These are phyloP conservation scores for Alternaria burnsii DNA, from an alignment of 2,329 filamentous ascomycete species.

Conservation along the genomic window DNA sequence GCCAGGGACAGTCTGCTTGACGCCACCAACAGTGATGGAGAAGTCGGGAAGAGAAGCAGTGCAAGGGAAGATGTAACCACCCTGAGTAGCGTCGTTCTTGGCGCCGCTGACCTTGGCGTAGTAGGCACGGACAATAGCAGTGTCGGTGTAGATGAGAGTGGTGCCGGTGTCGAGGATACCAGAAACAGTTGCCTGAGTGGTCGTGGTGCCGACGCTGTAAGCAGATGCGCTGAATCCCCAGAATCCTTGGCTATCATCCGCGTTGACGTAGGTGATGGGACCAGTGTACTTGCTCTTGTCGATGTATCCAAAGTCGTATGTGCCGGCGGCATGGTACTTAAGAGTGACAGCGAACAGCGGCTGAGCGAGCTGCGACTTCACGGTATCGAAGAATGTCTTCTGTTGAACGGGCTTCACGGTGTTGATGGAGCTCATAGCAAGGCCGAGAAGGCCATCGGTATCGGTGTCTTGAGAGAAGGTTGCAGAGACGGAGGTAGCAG, in stretches of 20 bases:
- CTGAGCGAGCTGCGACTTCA: constrained; percentile 59
- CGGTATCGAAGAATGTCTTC: constrained; percentile 69
- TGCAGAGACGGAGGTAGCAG: constrained; percentile 66
- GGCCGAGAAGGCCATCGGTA: constrained; percentile 68
- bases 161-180: constrained; percentile 77
- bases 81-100: constrained; percentile 56
- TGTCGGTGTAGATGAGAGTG: constrained; percentile 68
- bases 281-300: constrained; percentile 67
- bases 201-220: constrained; percentile 62
- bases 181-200: constrained; percentile 54
- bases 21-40: constrained; percentile 60
- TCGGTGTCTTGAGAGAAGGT: constrained; percentile 61
- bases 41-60: constrained; percentile 62
- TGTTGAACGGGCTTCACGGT: constrained; percentile 61
- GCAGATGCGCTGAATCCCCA: constrained; percentile 68
- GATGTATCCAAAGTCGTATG: constrained; percentile 68
- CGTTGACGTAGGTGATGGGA: constrained; percentile 62
- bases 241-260: constrained; percentile 67
- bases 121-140: constrained; percentile 64
- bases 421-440: constrained; percentile 68
- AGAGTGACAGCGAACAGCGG: constrained; percentile 67
- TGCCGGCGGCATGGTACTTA: constrained; percentile 60
- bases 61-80: constrained; percentile 66
- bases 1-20: constrained; percentile 62
- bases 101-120: constrained; percentile 66